Evolutionary conservation across 352 stramenopile genomes (phyloP), one percentile per base, ranked within the genome.

Genomic region (Globisporangium canariense): DNA sequence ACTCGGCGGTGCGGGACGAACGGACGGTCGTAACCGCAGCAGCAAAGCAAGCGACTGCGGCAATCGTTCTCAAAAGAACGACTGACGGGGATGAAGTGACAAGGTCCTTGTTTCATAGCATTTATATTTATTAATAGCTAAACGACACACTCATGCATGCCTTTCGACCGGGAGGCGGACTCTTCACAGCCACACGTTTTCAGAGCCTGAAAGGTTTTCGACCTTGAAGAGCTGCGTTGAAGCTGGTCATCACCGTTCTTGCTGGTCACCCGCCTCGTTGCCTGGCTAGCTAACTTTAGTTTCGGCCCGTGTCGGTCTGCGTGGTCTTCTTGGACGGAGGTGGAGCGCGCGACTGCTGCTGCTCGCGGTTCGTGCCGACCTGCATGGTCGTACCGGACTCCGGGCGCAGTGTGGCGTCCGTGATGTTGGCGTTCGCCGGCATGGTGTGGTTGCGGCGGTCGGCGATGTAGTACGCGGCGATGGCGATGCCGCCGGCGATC

Each of bases 381-480:
- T 62, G 56, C 56, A 53, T 51, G 20, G 56, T 62, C 7, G 56
- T 62, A 16, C 56, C 56, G 18, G 25, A 38, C 25, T 62, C 43
- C 0, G 56, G 56, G 9, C 18, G 25, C 40, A 62, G 56, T 6
- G 28, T 52, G 8, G 0, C 34, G 13, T 51, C 43, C 18, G 14
- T 32, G 14, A 59, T 59, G 14, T 59, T 59, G 8, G 11, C 53
- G 34, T 46, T 43, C 10, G 32, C 11, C n/a, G 36, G n/a, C 32
- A 46, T 46, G n/a, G 32, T n/a, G 28, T 34, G 20, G 9, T 59
- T 46, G 34, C 53, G 53, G 4, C 36, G 32, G 34, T 43, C 53
- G 9, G 32, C 53, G 64, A 79, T 71, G 57, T 75, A 79, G 69
- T 67, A 79, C 38, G 64, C 54, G 7, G 56, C 67, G 34, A 64